Conservation (phyloP, 2,329 filamentous ascomycete genomes). For the Cercospora beticola region DNA sequence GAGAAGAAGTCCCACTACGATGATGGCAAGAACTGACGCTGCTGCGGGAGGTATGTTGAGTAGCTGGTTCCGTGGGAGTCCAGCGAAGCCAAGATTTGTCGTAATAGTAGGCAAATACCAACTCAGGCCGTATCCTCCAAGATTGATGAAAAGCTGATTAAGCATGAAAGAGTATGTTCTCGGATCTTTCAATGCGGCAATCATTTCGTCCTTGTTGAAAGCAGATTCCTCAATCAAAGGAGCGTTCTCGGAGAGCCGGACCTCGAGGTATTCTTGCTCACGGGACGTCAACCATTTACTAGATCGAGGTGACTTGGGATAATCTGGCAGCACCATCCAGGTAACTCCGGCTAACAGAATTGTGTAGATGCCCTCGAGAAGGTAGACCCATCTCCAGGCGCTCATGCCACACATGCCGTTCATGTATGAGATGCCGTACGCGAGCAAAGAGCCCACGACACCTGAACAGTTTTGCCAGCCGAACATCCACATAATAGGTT, state of each 20-base stretch:
- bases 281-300: constrained; percentile 54
- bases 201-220: constrained; percentile 58
- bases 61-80: constrained; percentile 49
- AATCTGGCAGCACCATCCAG: constrained; percentile 48
- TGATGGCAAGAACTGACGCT: constrained; percentile 24
- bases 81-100: constrained; percentile 61
- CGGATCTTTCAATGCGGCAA: constrained; percentile 49
- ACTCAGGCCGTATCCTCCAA: constrained; percentile 53
- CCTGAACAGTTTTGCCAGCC: constrained; percentile 45
- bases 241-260: constrained; percentile 42
- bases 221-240: constrained; percentile 49
- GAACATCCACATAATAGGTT: constrained; percentile 33
- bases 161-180: constrained; percentile 44
- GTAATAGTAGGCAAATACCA: constrained; percentile 54
- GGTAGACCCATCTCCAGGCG: constrained; percentile 58
- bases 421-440: constrained; percentile 47
- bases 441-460: constrained; percentile 24
- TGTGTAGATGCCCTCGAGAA: constrained; percentile 61
- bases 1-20: constrained; percentile 41
- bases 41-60: constrained; percentile 43
- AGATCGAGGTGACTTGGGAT: constrained; percentile 49
- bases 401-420: constrained; percentile 48
- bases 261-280: constrained; percentile 51
- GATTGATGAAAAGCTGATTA: constrained; percentile 61
- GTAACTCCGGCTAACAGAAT: constrained; percentile 48